A percentile compares a stretch with the other conserved stretches of the same genome.
phyloP scores from a whole-genome alignment of 106 monocot genomes.

The Allium sativum region DNA sequence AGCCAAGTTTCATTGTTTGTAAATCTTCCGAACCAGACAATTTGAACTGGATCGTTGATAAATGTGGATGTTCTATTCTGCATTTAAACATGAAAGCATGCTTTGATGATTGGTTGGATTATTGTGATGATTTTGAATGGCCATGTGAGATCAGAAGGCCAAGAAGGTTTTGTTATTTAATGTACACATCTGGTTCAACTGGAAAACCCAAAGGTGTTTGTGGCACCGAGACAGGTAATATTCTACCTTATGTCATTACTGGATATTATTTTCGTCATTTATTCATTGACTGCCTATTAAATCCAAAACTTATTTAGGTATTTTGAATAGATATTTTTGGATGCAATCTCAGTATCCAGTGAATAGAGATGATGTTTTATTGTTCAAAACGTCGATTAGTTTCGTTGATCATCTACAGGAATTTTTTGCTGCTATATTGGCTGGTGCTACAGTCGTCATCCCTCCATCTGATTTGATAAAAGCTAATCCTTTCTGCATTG shows the following conservation, averaged over 20 bases:
- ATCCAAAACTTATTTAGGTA: conserved; percentile 33
- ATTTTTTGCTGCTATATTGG: conserved; percentile 62
- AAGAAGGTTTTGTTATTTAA: conserved; percentile 80
- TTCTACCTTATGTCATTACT: neutral
- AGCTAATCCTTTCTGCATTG: conserved; percentile 32
- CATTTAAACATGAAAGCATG: conserved; percentile 26
- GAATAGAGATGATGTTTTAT: conserved; percentile 34
- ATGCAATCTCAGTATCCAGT: conserved; percentile 65
- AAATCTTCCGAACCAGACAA: neutral
- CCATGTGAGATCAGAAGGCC: conserved; percentile 47
- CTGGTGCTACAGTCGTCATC: conserved; percentile 49
- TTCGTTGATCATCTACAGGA: conserved; percentile 96
- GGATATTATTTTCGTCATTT: too few species aligned
- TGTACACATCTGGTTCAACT: conserved; percentile 94
- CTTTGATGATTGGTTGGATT: conserved; percentile 7
- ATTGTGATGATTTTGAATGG: conserved; percentile 37
- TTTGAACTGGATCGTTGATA: conserved; percentile 22
- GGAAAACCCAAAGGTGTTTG: conserved; percentile 93
- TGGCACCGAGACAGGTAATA: conserved; percentile 79
- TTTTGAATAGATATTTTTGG: conserved; percentile 87
- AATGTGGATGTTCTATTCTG: conserved; percentile 29
- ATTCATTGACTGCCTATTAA: neutral
- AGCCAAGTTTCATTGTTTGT: conserved; percentile 24
- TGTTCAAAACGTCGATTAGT: conserved; percentile 88
- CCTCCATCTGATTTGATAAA: conserved; percentile 58